Base-by-base conservation (phyloP, 2,329 filamentous ascomycete species). In the Neopestalotiopsis sp. region DNA sequence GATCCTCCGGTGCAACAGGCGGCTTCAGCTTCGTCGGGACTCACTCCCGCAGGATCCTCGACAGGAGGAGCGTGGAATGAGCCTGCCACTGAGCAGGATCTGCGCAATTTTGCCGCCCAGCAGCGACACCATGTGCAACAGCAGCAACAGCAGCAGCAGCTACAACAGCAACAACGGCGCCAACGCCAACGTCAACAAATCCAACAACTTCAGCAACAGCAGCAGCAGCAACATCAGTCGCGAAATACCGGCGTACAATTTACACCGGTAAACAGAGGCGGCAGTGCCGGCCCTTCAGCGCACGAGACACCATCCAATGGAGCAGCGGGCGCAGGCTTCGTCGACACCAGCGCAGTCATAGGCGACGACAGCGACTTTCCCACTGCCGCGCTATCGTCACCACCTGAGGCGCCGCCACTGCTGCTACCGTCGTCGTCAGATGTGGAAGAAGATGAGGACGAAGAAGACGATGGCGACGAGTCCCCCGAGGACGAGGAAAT, bases 401-500 rank as follows among this genome's bases (percentile, higher is more conserved):
- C 67, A 38, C 67, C 67, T 45, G 68, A 67, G 45, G 68, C 68
- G 38, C 53, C 68, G 12, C 73, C 73, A 0, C 72, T 75, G 13
- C 69, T 71, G 2, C 70, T 72, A 3, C 70, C 68, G n/a, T 57
- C 67, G 5, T 68, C 73, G 3, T 67, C 69, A 32, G 65, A 61
- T 59, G 53, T 38, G 53, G 71, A 68, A 56, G 49, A 68, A 32
- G 58, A 71, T 14, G 34, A 38, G 1, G 34, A 38, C 4, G 73
- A 72, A 9, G 68, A 71, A 5, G 71, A 65, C 30, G 62, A 65
- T n/a, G 70, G 70, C 45, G 61, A 68, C 30, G 70, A 67, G 30
- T 69, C 70, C 3, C 69, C 73, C 1, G 72, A 70, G 1, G 73
- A 75, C 9, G 73, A 71, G 2, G 74, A 76, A 0, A 75, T 74